A percentile compares a stretch with the other conserved stretches of the same genome.
phyloP scores from a whole-genome alignment of 2,329 filamentous ascomycete genomes.

The Xylariaceae sp. region DNA sequence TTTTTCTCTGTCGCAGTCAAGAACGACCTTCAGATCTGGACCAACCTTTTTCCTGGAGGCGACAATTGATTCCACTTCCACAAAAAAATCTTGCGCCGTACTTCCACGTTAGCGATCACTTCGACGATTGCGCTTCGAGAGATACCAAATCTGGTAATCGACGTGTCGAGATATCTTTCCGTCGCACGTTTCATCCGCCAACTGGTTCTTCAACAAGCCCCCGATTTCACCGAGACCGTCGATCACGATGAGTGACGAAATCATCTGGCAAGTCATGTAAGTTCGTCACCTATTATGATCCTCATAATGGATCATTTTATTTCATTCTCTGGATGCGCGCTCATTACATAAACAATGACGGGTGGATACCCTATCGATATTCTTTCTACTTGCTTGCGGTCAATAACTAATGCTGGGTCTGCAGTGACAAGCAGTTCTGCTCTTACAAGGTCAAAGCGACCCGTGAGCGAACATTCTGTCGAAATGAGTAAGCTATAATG shows the following conservation, averaged over 20 bases:
- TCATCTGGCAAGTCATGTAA: conserved; percentile 87
- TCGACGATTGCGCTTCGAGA: neutral
- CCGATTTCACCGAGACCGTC: conserved; percentile 5
- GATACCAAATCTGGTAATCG: neutral
- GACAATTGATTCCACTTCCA: neutral
- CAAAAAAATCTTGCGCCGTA: neutral
- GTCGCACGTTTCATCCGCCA: neutral
- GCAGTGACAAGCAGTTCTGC: conserved; percentile 72
- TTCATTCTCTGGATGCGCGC: neutral
- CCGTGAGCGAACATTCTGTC: conserved; percentile 87
- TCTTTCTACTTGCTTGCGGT: neutral
- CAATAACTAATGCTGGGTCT: conserved; percentile 3
- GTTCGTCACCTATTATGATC: neutral
- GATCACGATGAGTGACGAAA: conserved; percentile 88
- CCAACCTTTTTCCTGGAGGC: conserved; percentile 1
- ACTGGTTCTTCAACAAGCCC: neutral
- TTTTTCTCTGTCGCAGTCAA: conserved; percentile 17
- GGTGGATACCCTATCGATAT: neutral
- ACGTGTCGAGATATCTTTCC: neutral
- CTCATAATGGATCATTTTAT: neutral
- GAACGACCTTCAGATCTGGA: neutral
- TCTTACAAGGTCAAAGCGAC: conserved; percentile 54
- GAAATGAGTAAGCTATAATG: conserved; percentile 57
- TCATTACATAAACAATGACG: neutral
- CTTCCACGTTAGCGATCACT: neutral